A percentile compares a stretch with the other conserved stretches of the same genome.
These are phyloP conservation scores for Solanum peruvianum DNA, from an alignment of 257 asterid species.

Conservation along the genomic window DNA sequence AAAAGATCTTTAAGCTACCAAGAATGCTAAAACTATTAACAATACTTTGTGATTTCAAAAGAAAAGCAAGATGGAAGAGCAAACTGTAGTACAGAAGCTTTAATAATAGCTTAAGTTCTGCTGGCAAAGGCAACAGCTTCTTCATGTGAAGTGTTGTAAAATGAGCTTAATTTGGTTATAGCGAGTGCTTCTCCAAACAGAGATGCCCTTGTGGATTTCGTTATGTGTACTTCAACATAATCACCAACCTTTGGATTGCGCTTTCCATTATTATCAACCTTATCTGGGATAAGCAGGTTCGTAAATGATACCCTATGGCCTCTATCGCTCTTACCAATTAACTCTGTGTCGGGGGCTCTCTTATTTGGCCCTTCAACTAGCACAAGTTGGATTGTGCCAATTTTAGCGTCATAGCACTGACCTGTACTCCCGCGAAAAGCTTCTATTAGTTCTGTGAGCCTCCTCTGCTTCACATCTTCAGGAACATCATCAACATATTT, in stretches of 20 bases:
- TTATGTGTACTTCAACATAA: constrained; percentile 62
- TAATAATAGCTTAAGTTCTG: constrained; percentile 16
- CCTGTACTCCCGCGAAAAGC: constrained; percentile 84
- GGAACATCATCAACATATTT: constrained; percentile 81
- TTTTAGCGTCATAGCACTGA: constrained; percentile 57
- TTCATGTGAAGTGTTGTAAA: constrained; percentile 26
- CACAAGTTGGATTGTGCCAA: constrained; percentile 76
- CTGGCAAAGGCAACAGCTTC: constrained; percentile 33
- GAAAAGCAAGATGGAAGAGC: neutral
- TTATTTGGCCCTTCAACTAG: constrained; percentile 93
- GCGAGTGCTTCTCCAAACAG: constrained; percentile 72
- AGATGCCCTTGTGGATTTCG: constrained; percentile 66
- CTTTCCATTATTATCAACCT: constrained; percentile 28
- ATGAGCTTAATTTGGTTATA: constrained; percentile 63
- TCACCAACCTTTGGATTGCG: constrained; percentile 67
- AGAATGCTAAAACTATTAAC: neutral
- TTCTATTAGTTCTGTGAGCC: constrained; percentile 76
- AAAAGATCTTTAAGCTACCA: neutral
- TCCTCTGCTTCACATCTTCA: constrained; percentile 72
- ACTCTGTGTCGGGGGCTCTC: constrained; percentile 87
- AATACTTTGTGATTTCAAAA: neutral
- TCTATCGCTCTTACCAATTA: constrained; percentile 87
- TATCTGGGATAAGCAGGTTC: constrained; percentile 45
- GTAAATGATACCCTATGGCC: constrained; percentile 79
- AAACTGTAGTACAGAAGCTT: neutral